A percentile compares a stretch with the other conserved stretches of the same genome.
phyloP scores from a whole-genome alignment of 495 filamentous ascomycete species.

The Hyaloscypha hepaticicola region DNA sequence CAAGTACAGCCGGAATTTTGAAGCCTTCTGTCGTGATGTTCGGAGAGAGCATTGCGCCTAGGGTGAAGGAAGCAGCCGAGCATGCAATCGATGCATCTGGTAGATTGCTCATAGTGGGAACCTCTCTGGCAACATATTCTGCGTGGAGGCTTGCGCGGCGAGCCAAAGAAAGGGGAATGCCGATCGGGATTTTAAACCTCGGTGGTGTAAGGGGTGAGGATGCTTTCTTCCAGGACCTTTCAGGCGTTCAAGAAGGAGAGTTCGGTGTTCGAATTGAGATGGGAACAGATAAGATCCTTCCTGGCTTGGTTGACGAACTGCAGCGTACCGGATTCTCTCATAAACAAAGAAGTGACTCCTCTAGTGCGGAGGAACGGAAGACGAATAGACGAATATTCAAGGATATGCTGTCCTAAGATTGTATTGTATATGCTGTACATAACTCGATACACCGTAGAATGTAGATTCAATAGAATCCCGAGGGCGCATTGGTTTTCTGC shows the following conservation, averaged over 20 bases:
- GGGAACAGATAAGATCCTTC: conserved; percentile 54
- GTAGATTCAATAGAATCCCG: conserved; percentile 28
- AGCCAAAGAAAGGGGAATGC: conserved; percentile 78
- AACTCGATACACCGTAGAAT: conserved; percentile 10
- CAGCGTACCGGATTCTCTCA: conserved; percentile 30
- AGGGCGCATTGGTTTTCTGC: conserved; percentile 23
- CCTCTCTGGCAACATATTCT: conserved; percentile 89
- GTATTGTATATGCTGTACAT: conserved; percentile 22
- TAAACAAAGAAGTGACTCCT: not conserved
- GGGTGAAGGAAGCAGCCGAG: conserved; percentile 75
- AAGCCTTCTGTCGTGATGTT: conserved; percentile 97
- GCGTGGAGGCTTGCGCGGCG: conserved; percentile 87
- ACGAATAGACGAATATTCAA: conserved; percentile 42
- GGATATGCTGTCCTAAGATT: conserved; percentile 48
- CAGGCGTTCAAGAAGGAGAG: conserved; percentile 45
- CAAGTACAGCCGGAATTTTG: conserved; percentile 73
- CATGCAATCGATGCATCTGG: conserved; percentile 72
- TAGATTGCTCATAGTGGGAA: conserved; percentile 77
- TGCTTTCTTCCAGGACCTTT: conserved; percentile 56
- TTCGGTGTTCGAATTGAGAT: conserved; percentile 52
- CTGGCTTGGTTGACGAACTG: conserved; percentile 47
- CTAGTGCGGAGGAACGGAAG: conserved; percentile 7
- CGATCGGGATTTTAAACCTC: conserved; percentile 80
- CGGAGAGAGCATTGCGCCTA: conserved; percentile 73
- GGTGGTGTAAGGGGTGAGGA: conserved; percentile 82